A percentile compares a stretch with the other conserved stretches of the same genome.
phyloP scores from a whole-genome alignment of 371 early-diverging fungal genomes.

The Encephalitozoon intestinalis region DNA sequence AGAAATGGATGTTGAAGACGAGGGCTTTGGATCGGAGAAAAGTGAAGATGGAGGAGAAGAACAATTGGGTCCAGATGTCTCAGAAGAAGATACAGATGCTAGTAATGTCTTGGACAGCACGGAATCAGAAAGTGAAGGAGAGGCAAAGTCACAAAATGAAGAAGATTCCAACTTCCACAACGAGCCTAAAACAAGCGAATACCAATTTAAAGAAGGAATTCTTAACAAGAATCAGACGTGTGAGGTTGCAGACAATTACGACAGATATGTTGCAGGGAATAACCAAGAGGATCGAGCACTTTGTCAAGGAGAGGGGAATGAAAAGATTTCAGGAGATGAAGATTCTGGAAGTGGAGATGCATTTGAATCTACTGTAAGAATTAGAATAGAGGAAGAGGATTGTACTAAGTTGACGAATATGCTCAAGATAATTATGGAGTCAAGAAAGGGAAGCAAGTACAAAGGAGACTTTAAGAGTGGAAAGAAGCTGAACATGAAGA shows the following conservation, averaged over 20 bases:
- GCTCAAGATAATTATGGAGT: slow-evolving; percentile 83
- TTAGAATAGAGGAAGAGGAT: neutral
- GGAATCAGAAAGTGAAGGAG: neutral
- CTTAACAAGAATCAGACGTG: slow-evolving; percentile 50
- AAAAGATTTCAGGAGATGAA: slow-evolving; percentile 42
- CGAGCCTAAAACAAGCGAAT: slow-evolving; percentile 33
- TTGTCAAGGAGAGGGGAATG: slow-evolving; percentile 44
- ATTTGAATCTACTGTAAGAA: slow-evolving; percentile 9
- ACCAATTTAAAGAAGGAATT: slow-evolving; percentile 34
- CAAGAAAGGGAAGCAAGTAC: slow-evolving; percentile 83
- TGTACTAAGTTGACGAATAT: slow-evolving; percentile 62
- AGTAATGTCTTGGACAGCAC: neutral
- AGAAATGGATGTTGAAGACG: slow-evolving; percentile 10
- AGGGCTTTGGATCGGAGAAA: slow-evolving; percentile 5
- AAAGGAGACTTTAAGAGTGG: slow-evolving; percentile 96
- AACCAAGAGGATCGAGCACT: slow-evolving; percentile 36
- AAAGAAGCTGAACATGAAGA: slow-evolving; percentile 96
- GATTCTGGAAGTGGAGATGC: slow-evolving; percentile 10
- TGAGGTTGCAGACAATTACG: slow-evolving; percentile 43
- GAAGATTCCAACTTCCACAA: slow-evolving; percentile 14
- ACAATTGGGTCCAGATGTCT: neutral
- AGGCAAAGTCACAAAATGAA: neutral
- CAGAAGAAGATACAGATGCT: neutral
- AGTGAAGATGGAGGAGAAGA: slow-evolving; percentile 17
- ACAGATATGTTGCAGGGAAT: slow-evolving; percentile 43